Conservation (phyloP, 495 filamentous ascomycete species). For the Choiromyces venosus region DNA sequence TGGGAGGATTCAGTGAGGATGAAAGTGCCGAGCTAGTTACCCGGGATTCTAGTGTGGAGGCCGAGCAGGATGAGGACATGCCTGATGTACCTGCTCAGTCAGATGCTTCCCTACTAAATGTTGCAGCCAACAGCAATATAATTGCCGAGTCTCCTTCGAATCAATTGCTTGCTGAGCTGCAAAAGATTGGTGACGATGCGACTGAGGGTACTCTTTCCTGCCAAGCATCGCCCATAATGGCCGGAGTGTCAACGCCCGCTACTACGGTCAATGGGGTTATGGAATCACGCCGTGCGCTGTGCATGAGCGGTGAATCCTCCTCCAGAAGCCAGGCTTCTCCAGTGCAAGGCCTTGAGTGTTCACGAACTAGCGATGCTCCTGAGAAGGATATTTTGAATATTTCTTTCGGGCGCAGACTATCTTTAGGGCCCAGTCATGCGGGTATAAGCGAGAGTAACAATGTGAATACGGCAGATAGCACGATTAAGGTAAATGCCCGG, state of each 20-base stretch:
- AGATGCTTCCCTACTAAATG: neutral
- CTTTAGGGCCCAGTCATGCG: neutral
- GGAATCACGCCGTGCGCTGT: neutral
- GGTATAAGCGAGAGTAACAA: neutral
- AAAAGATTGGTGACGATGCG: neutral
- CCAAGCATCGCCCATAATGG: neutral
- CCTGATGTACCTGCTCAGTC: neutral
- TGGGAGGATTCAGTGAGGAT: constrained; percentile 15
- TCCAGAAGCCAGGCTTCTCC: neutral
- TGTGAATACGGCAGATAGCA: neutral
- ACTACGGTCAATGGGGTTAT: neutral
- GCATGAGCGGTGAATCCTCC: neutral
- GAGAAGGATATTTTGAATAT: neutral
- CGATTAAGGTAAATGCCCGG: neutral
- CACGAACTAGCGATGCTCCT: neutral
- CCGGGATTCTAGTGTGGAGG: neutral
- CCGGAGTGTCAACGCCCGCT: neutral
- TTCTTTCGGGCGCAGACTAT: neutral
- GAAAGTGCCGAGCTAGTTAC: neutral
- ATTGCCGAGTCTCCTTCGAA: neutral
- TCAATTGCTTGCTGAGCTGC: neutral
- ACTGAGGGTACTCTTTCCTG: neutral
- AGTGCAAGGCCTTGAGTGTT: neutral
- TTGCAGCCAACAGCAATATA: neutral
- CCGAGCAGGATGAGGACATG: neutral